Base-by-base conservation (phyloP, 345 rosid genomes). In the Citrus cavaleriei region DNA sequence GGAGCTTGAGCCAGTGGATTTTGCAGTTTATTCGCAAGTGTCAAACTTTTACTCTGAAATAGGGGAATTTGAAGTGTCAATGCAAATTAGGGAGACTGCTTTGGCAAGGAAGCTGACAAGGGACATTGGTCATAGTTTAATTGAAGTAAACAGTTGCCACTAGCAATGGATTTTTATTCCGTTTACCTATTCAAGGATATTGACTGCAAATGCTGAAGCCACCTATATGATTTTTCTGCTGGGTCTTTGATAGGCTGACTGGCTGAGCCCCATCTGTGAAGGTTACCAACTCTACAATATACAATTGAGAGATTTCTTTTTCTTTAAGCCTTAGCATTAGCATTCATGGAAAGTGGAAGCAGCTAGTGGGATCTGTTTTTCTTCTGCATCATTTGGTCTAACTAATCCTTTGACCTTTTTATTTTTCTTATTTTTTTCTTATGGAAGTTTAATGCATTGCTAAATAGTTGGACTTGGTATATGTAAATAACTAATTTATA, bases 11-110 rank as follows among this genome's bases (percentile, higher is more conserved):
- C 87, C 88, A 35, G 87, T 85, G 27, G 87, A 88, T 80, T 90
- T 88, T 49, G 84, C 92, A 70, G 85, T 91, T 79, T 79, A 68
- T 73, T 74, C 87, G 76, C 95, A 91, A 75, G 92, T 91, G 68
- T 90, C 97, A 0, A 90, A 86, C 79, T 95, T 93, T 84, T 90
- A 87, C 81, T 85, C 91, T 80, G 92, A 88, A 63, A 85, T 87
- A 18, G 90, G 97, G 79, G 93, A 91, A 66, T 90, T 80, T 80
- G 91, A 89, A 69, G 49, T 82, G 61, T 83, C 97, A 24, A 78
- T 81, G 82, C 84, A 82, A 74, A 74, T 88, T 66, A 88, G 91
- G 77, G 92, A 90, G 84, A 78, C 68, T 75, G 89, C 87, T 58
- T 80, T 80, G 57, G 81, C 88, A 74, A 91, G 90, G 79, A 89